Base-by-base conservation (phyloP, 805 yeast species). In the Cyberlindnera nakhonratchasimensis region DNA sequence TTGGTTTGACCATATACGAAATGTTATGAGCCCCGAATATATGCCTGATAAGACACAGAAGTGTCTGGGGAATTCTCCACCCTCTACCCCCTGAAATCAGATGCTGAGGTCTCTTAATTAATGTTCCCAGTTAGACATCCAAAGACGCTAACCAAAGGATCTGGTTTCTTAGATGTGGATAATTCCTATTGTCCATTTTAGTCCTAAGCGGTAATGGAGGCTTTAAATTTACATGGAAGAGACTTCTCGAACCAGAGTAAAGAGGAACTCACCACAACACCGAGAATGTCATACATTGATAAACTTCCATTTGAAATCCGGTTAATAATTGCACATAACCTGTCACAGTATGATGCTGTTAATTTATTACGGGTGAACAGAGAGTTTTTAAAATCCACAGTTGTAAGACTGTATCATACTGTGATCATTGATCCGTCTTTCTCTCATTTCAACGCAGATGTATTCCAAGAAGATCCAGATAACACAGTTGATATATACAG, bases 271-370 rank as follows among this genome's bases (percentile, higher is more conserved):
- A 17, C 29, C 6, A n/a, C 36, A 4, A 16, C 16, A 18, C 14
- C n/a, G 6, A 30, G 17, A n/a, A n/a, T n/a, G n/a, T 39, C 47
- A 7, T 37, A 6, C 40, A 43, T 67, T 4, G 66, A 62, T 20
- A 53, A 40, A 36, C 58, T 71, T 1, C 75, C 77, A 2, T 53
- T 56, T 21, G 77, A 71, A 44, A 46, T 71, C 12, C 53, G 65
- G 8, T 35, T 56, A 19, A 38, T 45, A 24, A 62, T 71, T 6
- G 58, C 68, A n/a, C 54, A 61, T 23, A 46, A 57, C 11, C 49
- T 70, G 19, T 52, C 67, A 4, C 77, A 71, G 49, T 59, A 62
- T 39, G 75, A 69, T 42, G 55, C 67, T 22, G 40, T 67, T 5
- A 62, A 46, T 35, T 45, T 72, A 16, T 45, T 71, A 39, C 44